Evolutionary conservation across 352 stramenopile genomes (phyloP), one percentile per base, ranked within the genome.

Genomic region (Globisporangium middletonii): DNA sequence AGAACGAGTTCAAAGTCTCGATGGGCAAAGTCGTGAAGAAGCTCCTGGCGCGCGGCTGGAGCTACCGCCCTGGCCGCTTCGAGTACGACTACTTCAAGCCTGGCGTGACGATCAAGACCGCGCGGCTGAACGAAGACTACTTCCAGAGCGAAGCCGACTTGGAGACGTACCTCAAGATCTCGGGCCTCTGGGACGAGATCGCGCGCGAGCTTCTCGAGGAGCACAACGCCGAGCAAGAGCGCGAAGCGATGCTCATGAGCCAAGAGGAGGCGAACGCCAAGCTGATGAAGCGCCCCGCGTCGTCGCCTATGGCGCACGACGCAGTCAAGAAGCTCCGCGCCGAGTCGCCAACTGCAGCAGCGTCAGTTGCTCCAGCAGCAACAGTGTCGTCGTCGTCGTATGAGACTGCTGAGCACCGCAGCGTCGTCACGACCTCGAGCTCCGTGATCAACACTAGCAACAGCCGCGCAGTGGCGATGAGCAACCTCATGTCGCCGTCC

Each of bases 81-180:
- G 82, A 92, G 67, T 92, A 92, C 57, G 78, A 91, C 62, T 91
- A 92, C 77, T 92, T 89, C 60, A 92, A 89, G 53, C 79, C 82
- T 3, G 71, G 69, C 37, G 55, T 75, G 30, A 86, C 75, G 50
- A 60, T 65, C 3, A 89, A 80, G 62, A 72, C 63, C 11, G 74
- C 71, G 1, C 61, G 63, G 43, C 63, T 80, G 19, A 79, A 79
- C 41, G 82, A 89, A 56, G 82, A 92, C 67, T 87, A 84, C 56
- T 92, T 92, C 56, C 79, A 92, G 67, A 89, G 79, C 62, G 45
- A 67, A 12, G 66, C 73, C 4, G 79, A 81, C 48, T 68, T 92
- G 15, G 79, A 92, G 59, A 71, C 73, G 23, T 79, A 92, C 56
- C 63, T 92, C 35, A 86, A 86, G 60, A 77, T 68, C 33, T 71